Evolutionary conservation across 2,329 filamentous ascomycete species (phyloP).

Genomic region (Verticillium zaregamsianum): DNA sequence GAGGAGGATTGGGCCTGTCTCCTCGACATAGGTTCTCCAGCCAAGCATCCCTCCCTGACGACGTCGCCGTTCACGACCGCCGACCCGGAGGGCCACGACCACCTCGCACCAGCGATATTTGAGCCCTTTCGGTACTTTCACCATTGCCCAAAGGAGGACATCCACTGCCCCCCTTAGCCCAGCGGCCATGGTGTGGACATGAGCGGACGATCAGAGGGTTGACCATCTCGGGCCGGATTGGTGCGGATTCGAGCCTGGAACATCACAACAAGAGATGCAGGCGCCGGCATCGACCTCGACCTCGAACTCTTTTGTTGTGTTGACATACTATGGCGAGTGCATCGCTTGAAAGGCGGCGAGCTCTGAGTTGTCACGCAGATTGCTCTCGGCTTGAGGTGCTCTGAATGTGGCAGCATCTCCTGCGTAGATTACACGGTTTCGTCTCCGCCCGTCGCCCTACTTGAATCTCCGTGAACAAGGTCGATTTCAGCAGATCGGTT

Average conservation of each 20-base stretch:
- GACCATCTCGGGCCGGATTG: neutral
- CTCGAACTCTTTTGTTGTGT: neutral
- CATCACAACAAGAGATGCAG: neutral
- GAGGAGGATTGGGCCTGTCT: neutral
- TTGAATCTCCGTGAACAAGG: no score
- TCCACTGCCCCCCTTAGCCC: no score
- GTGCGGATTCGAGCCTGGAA: neutral
- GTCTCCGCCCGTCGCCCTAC: no score
- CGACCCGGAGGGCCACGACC: neutral
- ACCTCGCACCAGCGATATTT: neutral
- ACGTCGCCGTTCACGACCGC: neutral
- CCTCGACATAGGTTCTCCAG: neutral
- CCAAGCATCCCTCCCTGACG: neutral
- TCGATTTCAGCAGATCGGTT: no score
- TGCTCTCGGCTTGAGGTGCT: no score
- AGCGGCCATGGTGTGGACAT: neutral
- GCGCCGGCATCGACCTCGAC: neutral
- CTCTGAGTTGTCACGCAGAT: no score
- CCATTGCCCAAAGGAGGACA: neutral
- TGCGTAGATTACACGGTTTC: no score
- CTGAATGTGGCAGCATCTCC: no score
- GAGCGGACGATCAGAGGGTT: neutral
- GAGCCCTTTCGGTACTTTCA: neutral
- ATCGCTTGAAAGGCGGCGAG: no score
- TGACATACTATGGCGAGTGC: no score